Evolutionary conservation across 2,329 filamentous ascomycete genomes (phyloP), one percentile per base, ranked within the genome.

Genomic region (Xylariaceae sp.): DNA sequence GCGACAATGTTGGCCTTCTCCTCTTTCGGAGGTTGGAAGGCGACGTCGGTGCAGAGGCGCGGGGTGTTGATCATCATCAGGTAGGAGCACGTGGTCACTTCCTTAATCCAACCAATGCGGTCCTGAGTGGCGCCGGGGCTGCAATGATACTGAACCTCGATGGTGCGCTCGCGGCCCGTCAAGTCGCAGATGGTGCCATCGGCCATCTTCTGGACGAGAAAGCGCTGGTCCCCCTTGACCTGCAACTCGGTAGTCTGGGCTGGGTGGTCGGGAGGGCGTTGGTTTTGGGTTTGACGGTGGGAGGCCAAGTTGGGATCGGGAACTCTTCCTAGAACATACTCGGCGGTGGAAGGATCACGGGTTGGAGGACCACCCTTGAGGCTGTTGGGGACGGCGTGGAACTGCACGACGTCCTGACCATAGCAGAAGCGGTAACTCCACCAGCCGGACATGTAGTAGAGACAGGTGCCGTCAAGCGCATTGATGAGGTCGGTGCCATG

Each of bases 351-450:
- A 0, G 83, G 83, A 57, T 96, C 91, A 57, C 88, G 84, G 37
- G 84, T 76, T 0, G 91, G 91, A 20, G 88, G 85, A 10, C 86
- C 79, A 3, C 83, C 83, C 48, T 83, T 82, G 36, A 80, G 76
- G 16, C 68, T 68, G 2, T 82, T 81, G 1, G 88, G 79, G 48
- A 92, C 70, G 36, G 89, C 88, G 64, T 96, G 91, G 67, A 94
- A 96, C 67, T 96, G 91, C 59, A 88, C 86, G 50, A 96, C 84
- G 52, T 92, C 82, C 50, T 84, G 78, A 62, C 88, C 88, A 69
- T 95, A 93, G 73, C 91, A 96, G 66, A 95, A 95, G 57, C 85
- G 86, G 68, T 96, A 96, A 61, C 86, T 93, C 91, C 91, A 96
- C 91, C 91, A 96, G 0, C 91, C 91, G 1, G 83, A 86, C 54